A percentile compares a stretch with the other conserved stretches of the same genome.
Conservation (phyloP, 192 early-diverging fungal species). For the Coemansia sp. region DNA sequence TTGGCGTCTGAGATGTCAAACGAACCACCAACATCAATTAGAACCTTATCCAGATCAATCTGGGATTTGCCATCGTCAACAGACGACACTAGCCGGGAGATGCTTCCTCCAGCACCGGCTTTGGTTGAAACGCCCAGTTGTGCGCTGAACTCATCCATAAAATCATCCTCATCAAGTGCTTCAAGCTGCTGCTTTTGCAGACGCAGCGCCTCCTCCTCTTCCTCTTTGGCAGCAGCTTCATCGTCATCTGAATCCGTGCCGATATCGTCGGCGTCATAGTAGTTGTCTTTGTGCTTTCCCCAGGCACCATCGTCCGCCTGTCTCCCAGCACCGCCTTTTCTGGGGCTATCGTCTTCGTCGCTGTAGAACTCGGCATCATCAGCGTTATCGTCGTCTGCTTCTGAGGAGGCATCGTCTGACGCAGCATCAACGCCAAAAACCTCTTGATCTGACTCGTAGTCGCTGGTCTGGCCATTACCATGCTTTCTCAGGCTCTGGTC, state of each 20-base stretch:
- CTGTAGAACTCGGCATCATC: slow-evolving; percentile 36
- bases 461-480: slow-evolving; percentile 29
- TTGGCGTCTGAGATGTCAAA: slow-evolving; percentile 43
- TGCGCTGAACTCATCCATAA: slow-evolving; percentile 69
- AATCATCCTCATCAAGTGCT: slow-evolving; percentile 84
- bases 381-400: slow-evolving; percentile 53
- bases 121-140: slow-evolving; percentile 47
- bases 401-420: slow-evolving; percentile 19
- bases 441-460: slow-evolving; percentile 74
- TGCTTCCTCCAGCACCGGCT: slow-evolving; percentile 13
- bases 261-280: slow-evolving; percentile 85
- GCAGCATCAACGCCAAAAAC: slow-evolving; percentile 68
- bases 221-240: slow-evolving; percentile 65
- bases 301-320: slow-evolving; percentile 66
- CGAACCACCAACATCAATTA: slow-evolving; percentile 19
- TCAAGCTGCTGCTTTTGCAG: slow-evolving; percentile 79
- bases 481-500: slow-evolving; percentile 14
- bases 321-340: slow-evolving; percentile 8
- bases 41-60: slow-evolving; percentile 24
- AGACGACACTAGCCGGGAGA: slow-evolving; percentile 28
- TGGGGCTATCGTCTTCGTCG: slow-evolving; percentile 33
- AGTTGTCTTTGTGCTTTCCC: slow-evolving; percentile 75
- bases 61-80: slow-evolving; percentile 30
- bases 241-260: slow-evolving; percentile 73
- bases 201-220: slow-evolving; percentile 85